Evolutionary conservation across 805 yeast genomes (phyloP).

Genomic region (Metahyphopichia silvanorum): DNA sequence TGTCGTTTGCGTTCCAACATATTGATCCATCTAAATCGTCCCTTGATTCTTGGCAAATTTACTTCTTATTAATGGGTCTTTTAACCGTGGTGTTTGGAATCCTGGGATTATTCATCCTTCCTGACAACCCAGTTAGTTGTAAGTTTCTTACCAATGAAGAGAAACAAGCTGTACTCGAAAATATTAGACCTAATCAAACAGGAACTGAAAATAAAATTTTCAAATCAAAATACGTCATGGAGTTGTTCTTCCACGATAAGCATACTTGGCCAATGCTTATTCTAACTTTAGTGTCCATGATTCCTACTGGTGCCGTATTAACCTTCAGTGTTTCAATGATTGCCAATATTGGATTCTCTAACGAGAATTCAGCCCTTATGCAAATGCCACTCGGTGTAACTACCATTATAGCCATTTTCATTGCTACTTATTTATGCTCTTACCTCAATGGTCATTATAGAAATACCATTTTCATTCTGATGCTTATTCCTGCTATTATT

Average conservation of each 20-base stretch:
- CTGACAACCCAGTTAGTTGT: constrained; percentile 44
- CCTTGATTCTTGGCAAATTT: constrained; percentile 58
- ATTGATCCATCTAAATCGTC: constrained; percentile 24
- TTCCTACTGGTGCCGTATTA: constrained; percentile 50
- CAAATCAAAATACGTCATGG: constrained; percentile 43
- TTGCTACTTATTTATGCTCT: constrained; percentile 29
- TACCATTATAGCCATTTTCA: constrained; percentile 29
- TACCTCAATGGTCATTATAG: constrained; percentile 17
- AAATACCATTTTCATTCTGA: constrained; percentile 23
- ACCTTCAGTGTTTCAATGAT: constrained; percentile 53
- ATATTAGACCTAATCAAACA: constrained; percentile 46
- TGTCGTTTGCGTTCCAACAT: constrained; percentile 53
- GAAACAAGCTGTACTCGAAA: constrained; percentile 39
- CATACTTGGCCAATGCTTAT: constrained; percentile 49
- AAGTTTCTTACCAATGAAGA: constrained; percentile 39
- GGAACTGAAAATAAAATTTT: constrained; percentile 50
- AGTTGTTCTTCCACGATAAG: constrained; percentile 43
- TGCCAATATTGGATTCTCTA: constrained; percentile 48
- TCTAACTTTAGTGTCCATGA: constrained; percentile 44
- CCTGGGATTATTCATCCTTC: constrained; percentile 40
- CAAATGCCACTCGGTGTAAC: constrained; percentile 60
- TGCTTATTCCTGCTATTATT: constrained; percentile 31
- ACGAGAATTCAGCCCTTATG: constrained; percentile 42
- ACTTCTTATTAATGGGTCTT: constrained; percentile 55
- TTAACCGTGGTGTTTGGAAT: constrained; percentile 51